Evolutionary conservation across 2,329 filamentous ascomycete genomes (phyloP).

Genomic region (Myrmaecium sp.): DNA sequence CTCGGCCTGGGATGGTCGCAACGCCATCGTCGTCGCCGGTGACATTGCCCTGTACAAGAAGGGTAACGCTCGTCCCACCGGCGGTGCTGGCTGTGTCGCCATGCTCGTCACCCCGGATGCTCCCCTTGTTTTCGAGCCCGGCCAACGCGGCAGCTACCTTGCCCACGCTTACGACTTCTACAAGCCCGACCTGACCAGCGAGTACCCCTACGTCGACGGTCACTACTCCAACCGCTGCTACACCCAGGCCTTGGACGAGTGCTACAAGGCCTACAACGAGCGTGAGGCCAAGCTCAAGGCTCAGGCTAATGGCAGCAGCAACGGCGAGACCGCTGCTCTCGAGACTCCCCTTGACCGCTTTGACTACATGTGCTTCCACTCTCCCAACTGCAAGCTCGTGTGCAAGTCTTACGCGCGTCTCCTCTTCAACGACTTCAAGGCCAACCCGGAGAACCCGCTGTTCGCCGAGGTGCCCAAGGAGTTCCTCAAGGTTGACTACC

Average conservation of each 20-base stretch:
- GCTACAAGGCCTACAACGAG: slow-evolving; percentile 37
- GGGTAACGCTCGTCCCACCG: slow-evolving; percentile 34
- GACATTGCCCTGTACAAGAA: slow-evolving; percentile 39
- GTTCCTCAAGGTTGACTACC: slow-evolving; percentile 28
- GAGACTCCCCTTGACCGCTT: slow-evolving; percentile 34
- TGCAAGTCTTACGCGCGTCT: slow-evolving; percentile 35
- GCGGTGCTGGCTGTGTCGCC: slow-evolving; percentile 35
- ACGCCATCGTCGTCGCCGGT: slow-evolving; percentile 34
- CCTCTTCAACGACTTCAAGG: slow-evolving; percentile 35
- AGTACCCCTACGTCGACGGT: slow-evolving; percentile 36
- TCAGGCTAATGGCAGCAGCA: slow-evolving; percentile 22
- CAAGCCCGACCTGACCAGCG: slow-evolving; percentile 36
- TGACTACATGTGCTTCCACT: slow-evolving; percentile 38
- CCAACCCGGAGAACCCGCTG: slow-evolving; percentile 28
- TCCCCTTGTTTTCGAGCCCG: slow-evolving; percentile 32
- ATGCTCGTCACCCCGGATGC: slow-evolving; percentile 36
- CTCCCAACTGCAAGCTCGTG: slow-evolving; percentile 38
- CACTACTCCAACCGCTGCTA: slow-evolving; percentile 37
- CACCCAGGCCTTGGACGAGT: slow-evolving; percentile 33
- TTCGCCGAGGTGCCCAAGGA: slow-evolving; percentile 34
- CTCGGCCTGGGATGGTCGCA: slow-evolving; percentile 34
- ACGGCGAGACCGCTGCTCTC: slow-evolving; percentile 11
- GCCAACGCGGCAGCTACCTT: slow-evolving; percentile 33
- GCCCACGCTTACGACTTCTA: slow-evolving; percentile 38
- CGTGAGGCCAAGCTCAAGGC: slow-evolving; percentile 30